Percentiles rank a stretch among this genome's conserved stretches.
Conservation (phyloP, 805 yeast species). For the Jamesozyma hellenica region DNA sequence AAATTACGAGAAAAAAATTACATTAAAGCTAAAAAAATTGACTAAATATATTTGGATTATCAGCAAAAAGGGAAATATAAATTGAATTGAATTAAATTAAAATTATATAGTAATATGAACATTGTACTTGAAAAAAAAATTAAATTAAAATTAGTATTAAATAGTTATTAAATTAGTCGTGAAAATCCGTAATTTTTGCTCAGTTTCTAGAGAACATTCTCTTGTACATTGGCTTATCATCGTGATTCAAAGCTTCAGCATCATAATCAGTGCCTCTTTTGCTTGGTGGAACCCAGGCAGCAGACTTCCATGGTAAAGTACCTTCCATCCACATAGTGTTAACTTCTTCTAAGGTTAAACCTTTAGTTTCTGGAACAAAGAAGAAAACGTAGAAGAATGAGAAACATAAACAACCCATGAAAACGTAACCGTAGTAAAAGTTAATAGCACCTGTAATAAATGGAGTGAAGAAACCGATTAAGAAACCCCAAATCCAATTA, state of each 20-base stretch:
- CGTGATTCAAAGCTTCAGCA: slow-evolving; percentile 15
- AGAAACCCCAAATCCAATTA: slow-evolving; percentile 2
- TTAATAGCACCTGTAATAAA: slow-evolving; percentile 1
- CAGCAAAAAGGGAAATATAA: too few relatives aligned
- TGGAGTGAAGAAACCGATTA: slow-evolving; percentile 1
- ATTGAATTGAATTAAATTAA: too few relatives aligned
- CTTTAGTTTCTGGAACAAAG: slow-evolving; percentile 1
- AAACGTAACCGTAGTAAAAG: slow-evolving; percentile 1
- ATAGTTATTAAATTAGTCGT: too few relatives aligned
- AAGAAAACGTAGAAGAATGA: slow-evolving; percentile 1
- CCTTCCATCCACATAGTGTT: slow-evolving; percentile 44
- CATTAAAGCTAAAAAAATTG: too few relatives aligned
- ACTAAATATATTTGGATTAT: too few relatives aligned
- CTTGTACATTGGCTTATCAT: slow-evolving; percentile 19
- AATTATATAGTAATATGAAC: too few relatives aligned
- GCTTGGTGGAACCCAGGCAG: slow-evolving; percentile 40
- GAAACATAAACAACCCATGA: slow-evolving; percentile 2
- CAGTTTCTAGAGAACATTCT: slow-evolving; percentile 6
- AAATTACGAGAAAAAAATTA: too few relatives aligned
- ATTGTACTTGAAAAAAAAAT: too few relatives aligned
- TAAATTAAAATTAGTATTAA: too few relatives aligned
- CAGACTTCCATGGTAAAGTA: slow-evolving; percentile 21
- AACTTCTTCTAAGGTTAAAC: slow-evolving; percentile 61
- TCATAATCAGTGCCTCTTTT: slow-evolving; percentile 8
- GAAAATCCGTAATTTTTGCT: neutral